Base-by-base conservation (phyloP, 768 basidiomycete species). In the Mycena indigotica region DNA sequence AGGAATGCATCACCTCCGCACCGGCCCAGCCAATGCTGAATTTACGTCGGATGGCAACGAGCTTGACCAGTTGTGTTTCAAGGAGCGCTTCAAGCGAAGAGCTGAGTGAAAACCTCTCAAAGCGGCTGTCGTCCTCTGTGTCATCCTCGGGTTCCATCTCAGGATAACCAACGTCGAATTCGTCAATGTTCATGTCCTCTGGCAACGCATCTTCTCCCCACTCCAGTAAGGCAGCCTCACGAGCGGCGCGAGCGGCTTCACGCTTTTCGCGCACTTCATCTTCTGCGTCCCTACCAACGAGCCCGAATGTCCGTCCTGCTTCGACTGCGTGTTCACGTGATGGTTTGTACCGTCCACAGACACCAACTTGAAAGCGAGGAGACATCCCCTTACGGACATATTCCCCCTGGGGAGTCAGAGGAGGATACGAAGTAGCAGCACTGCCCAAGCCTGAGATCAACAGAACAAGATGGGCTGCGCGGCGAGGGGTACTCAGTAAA, bases 21-120 rank as follows among this genome's bases (percentile, higher is more conserved):
- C 82, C 86, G 2, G 87, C 85, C 88, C 88, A 91, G 13, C 86
- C 85, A 13, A 87, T 69, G 3, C 72, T 72, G 61, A 81, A 85
- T 62, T 74, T 74, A 29, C 79, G 65, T 41, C 87, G 73, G 2
- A 84, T 66, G 55, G 78, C 78, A 23, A 89, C 68, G 17, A 89
- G 64, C 45, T 75, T 78, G 25, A 85, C 65, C 56, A 89, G 79
- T 8, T 79, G 75, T 50, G 84, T 75, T 52, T 87, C 80, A 58
- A 89, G 71, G 40, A 88, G 69, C 2, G 82, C 75, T 65, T 89
- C 86, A 28, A 91, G 69, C 4, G 87, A 83, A 35, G 74, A 75
- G 66, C 84, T 87, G 66, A 90, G 72, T 65, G 85, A 85, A 68
- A 89, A 87, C 32, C 74, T 72, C 55, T 84, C 83, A 63, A 89